A percentile compares a stretch with the other conserved stretches of the same genome.
Evolutionary conservation across 176 grass and related monocot genomes (phyloP).

Genomic region (Coix lacrymajobi): DNA sequence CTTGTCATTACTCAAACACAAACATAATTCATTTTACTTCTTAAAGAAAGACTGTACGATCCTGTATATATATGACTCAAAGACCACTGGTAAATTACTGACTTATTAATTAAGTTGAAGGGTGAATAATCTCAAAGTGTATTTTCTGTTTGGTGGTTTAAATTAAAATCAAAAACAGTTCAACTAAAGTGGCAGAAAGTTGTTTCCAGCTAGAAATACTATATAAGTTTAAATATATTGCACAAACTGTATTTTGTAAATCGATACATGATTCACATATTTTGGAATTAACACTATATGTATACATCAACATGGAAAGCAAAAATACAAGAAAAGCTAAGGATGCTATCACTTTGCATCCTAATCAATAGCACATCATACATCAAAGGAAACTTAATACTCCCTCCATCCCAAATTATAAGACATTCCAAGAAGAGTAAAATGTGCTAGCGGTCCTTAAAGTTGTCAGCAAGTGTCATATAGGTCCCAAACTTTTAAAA

Average conservation of each 20-base stretch:
- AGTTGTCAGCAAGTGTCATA: no score
- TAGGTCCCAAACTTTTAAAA: no score
- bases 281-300: neutral
- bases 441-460: no score
- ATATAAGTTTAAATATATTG: neutral
- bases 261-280: neutral
- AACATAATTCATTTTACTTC: neutral
- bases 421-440: no score
- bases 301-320: conserved; percentile 7
- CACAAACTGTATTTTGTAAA: neutral
- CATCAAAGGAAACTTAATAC: conserved; percentile 11
- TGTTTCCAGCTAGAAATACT: neutral
- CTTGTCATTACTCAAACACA: neutral
- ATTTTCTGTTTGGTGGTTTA: conserved; percentile 7
- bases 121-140: conserved; percentile 8
- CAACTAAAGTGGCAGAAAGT: neutral
- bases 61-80: neutral
- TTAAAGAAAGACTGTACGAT: neutral
- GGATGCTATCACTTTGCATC: conserved; percentile 10
- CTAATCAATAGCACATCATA: neutral
- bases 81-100: neutral
- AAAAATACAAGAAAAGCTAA: neutral
- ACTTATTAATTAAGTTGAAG: neutral
- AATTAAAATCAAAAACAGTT: neutral
- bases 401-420: no score